Evolutionary conservation across 257 asterid genomes (phyloP).

Genomic region (Mitragyna speciosa): DNA sequence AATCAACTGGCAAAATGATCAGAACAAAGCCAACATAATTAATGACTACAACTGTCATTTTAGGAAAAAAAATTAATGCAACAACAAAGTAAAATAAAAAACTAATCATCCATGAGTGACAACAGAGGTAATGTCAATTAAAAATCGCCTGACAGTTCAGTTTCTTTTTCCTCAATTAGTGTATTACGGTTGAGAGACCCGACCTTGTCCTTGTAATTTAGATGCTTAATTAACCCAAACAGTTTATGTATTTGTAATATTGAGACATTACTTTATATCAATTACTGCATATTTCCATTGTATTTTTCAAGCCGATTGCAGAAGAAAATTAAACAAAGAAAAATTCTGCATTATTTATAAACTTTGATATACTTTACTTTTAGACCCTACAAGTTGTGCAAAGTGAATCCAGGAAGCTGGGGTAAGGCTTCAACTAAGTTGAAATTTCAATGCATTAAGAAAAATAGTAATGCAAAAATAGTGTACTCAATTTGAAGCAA

Average conservation of each 20-base stretch:
- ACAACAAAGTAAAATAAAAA: too few species aligned
- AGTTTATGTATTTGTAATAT: background rate
- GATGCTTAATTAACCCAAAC: background rate
- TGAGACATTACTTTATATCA: background rate
- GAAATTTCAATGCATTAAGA: background rate
- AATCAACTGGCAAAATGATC: background rate
- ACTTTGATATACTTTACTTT: too few species aligned
- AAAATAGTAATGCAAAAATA: background rate
- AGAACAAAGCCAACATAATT: too few species aligned
- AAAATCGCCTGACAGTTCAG: background rate
- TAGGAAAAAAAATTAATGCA: too few species aligned
- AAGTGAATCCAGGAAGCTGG: background rate
- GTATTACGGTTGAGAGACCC: background rate
- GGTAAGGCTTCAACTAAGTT: background rate
- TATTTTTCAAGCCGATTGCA: background rate
- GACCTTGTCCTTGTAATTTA: background rate
- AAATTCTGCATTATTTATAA: background rate
- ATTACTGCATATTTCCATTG: too few species aligned
- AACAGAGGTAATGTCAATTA: background rate
- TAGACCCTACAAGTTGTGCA: background rate
- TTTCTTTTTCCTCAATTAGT: background rate
- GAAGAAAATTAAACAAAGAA: background rate
- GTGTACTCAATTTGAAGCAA: background rate
- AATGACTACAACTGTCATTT: too few species aligned
- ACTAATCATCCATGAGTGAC: background rate